Evolutionary conservation across 2,329 filamentous ascomycete species (phyloP), one percentile per base, ranked within the genome.

Genomic region (Coniella vitis): DNA sequence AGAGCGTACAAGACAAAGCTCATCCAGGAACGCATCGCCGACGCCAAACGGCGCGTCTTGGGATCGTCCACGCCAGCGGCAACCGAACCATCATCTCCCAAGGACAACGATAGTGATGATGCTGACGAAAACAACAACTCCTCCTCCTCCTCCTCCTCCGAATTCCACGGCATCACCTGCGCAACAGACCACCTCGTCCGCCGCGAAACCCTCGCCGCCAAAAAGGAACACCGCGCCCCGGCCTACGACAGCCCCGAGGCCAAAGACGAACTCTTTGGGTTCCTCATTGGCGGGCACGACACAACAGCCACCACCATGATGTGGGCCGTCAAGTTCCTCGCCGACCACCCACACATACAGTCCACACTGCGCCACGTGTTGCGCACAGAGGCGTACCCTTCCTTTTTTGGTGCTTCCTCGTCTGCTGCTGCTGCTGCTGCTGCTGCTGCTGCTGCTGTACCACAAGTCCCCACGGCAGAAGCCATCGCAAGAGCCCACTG

Each of bases 301-400:
- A 72, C 69, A 4, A 71, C 70, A 1, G 67, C 69, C 7, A 70
- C 68, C 0, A 66, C 65, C 13, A 61, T 72, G 3, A 65, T 66
- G 7, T 72, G 69, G 67, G 69, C 65, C 1, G 56, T 72, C 1
- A 64, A 72, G 45, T 56, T 70, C 4, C 63, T 72, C 3, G 64
- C 63, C 4, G 67, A 61, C 19, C 58, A 72, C 48, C 63, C 63
- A 0, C 61, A 63, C 1, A 60, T 71, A 14, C 68, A 72, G 54
- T 55, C 58, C 1, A 62, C 62, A 4, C 62, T 72, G 1, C 68
- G 69, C 3, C 62, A 66, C 29, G 68, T 71, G 55, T 64, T 72
- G 50, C 61, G 61, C 34, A 54, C 29, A 48, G 60, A 14, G 22
- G 37, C 37, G 10, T 38, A 20, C 13, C 37, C 37, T 12, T 38